Conservation (phyloP, 345 rosid species). For the Cardamine resedifolia region DNA sequence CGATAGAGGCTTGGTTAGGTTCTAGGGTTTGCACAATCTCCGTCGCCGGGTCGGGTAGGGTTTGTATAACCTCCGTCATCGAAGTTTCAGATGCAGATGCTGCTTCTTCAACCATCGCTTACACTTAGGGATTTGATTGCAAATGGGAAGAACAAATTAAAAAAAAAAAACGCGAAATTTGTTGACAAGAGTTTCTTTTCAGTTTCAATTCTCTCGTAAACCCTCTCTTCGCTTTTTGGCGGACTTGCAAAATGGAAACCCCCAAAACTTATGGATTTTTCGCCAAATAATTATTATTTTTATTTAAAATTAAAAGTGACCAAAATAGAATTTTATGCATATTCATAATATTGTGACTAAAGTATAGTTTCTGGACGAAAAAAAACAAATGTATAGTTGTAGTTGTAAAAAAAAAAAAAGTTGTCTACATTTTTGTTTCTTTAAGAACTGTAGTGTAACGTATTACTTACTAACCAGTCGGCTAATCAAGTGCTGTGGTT, state of each 20-base stretch:
- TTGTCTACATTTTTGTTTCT: too few species aligned
- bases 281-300: neutral
- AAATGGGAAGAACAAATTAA: neutral
- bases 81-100: slow-evolving; percentile 46
- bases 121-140: neutral
- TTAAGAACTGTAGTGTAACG: too few species aligned
- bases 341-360: too few species aligned
- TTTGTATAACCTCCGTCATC: slow-evolving; percentile 30
- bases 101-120: slow-evolving; percentile 48
- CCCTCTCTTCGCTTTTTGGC: slow-evolving; percentile 28
- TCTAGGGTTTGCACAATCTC: slow-evolving; percentile 36
- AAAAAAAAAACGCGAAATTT: neutral
- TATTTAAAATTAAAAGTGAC: neutral
- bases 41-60: slow-evolving; percentile 12
- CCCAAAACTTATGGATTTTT: neutral
- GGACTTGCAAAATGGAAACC: slow-evolving; percentile 16
- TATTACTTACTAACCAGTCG: too few species aligned
- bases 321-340: too few species aligned
- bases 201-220: neutral
- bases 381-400: too few species aligned
- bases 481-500: neutral
- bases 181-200: neutral
- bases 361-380: too few species aligned
- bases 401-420: too few species aligned
- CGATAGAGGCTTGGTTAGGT: slow-evolving; percentile 43